Base-by-base conservation (phyloP, 441 rosid genomes). In the Populus tomentosa region DNA sequence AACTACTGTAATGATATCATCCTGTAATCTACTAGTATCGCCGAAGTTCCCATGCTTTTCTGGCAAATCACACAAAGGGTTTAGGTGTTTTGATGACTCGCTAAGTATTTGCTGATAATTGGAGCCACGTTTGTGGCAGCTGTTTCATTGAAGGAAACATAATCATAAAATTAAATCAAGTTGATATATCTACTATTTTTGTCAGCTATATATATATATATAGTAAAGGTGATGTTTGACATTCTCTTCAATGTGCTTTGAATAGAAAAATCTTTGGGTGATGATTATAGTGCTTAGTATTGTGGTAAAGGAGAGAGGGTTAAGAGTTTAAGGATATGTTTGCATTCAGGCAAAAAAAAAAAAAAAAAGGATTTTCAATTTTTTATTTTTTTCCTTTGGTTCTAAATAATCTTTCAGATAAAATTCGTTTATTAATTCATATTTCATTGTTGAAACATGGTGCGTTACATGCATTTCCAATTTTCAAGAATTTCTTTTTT, bases 51-150 rank as follows among this genome's bases (percentile, higher is more conserved):
- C 2, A 14, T 20, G 76, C 77, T 63, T 73, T 53, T 53, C 75
- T 65, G 81, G 75, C 76, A 79, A 69, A 66, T 64, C 38, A 69
- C 62, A 28, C 4, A 59, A 11, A 32, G 66, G 68, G 73, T 69
- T 53, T 5, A 28, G 35, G 63, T 56, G 5, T 61, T 9, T 59
- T 61, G 42, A 62, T 61, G 30, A 35, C n/a, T 35, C 18, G 14
- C 38, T 1, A 40, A 18, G 74, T 21, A 73, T 32, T 61, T 68
- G 66, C 64, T 36, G 77, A 30, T 70, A 50, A 87, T 85, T 80
- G 90, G 74, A 72, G 79, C 78, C 90, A 88, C 89, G 89, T 87
- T 80, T 18, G 8, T 69, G 14, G 79, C 75, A 30, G 75, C 71
- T 83, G 84, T 77, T 81, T 77, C 73, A 72, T 72, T 46, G 53